These are phyloP conservation scores for Acacia pycnantha DNA, from an alignment of 331 rosid genomes.

Conservation along the genomic window DNA sequence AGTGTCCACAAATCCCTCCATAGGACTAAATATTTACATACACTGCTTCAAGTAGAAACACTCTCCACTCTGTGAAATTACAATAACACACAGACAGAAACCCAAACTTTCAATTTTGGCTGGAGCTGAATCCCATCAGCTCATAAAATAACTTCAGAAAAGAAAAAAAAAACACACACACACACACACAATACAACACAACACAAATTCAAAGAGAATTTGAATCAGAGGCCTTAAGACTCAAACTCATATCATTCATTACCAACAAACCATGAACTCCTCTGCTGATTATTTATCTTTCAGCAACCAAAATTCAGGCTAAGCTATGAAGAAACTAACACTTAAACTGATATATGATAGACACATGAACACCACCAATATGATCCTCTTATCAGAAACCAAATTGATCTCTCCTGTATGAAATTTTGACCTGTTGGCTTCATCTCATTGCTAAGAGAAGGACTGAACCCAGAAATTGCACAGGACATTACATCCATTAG, in stretches of 20 bases:
- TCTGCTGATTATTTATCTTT: slow-evolving; percentile 36
- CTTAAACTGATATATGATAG: neutral
- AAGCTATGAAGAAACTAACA: neutral
- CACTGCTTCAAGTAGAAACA: slow-evolving; percentile 2
- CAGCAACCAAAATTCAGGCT: slow-evolving; percentile 38
- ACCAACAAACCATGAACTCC: slow-evolving; percentile 1
- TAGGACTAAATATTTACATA: slow-evolving; percentile 57
- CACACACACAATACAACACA: neutral
- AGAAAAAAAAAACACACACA: too few relatives aligned
- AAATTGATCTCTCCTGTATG: neutral
- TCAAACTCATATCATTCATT: neutral
- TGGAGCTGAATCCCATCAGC: slow-evolving; percentile 33
- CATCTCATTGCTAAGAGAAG: neutral
- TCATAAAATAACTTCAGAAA: neutral
- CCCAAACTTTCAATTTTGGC: neutral
- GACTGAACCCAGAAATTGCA: neutral
- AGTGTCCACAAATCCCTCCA: slow-evolving; percentile 31
- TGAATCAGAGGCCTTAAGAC: slow-evolving; percentile 23
- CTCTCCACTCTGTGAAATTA: slow-evolving; percentile 4
- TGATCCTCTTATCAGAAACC: neutral
- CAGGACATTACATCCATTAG: neutral
- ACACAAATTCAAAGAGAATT: slow-evolving; percentile 40
- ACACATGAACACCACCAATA: neutral
- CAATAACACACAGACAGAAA: slow-evolving; percentile 27
- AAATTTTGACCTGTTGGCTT: neutral